These are phyloP conservation scores for Aspergillus funiculosus DNA, from an alignment of 495 filamentous ascomycete genomes.

Conservation along the genomic window DNA sequence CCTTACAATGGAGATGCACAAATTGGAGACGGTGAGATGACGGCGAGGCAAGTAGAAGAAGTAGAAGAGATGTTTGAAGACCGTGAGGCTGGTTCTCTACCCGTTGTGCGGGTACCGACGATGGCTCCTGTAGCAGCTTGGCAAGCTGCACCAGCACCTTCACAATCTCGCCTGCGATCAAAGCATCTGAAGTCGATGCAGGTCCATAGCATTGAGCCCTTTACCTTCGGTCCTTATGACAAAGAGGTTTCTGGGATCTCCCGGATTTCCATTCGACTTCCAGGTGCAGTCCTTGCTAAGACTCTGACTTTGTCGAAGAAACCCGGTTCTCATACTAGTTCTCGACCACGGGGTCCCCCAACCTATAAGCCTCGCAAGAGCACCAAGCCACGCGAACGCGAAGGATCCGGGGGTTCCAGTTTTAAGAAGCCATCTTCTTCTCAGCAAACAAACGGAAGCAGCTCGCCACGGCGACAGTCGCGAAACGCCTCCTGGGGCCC, in stretches of 20 bases:
- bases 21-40: slow-evolving; percentile 37
- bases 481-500: slow-evolving; percentile 32
- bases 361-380: slow-evolving; percentile 33
- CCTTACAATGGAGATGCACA: slow-evolving; percentile 35
- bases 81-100: slow-evolving; percentile 72
- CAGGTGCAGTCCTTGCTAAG: slow-evolving; percentile 31
- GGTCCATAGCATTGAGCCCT: slow-evolving; percentile 36
- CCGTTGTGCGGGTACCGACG: slow-evolving; percentile 60
- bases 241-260: slow-evolving; percentile 33
- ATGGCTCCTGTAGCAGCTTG: slow-evolving; percentile 51
- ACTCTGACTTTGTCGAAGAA: slow-evolving; percentile 32
- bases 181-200: slow-evolving; percentile 38
- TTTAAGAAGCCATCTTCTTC: slow-evolving; percentile 27
- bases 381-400: slow-evolving; percentile 36
- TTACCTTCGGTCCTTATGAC: slow-evolving; percentile 29
- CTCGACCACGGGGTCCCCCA: slow-evolving; percentile 27
- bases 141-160: slow-evolving; percentile 39
- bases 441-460: slow-evolving; percentile 22
- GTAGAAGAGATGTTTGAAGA: slow-evolving; percentile 79
- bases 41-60: slow-evolving; percentile 61
- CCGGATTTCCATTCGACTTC: slow-evolving; percentile 31
- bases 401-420: slow-evolving; percentile 20
- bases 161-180: slow-evolving; percentile 27
- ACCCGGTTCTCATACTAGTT: slow-evolving; percentile 11
- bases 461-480: slow-evolving; percentile 29